Evolutionary conservation across 2,329 filamentous ascomycete genomes (phyloP), one percentile per base, ranked within the genome.

Genomic region (Coniochaeta prunicola): DNA sequence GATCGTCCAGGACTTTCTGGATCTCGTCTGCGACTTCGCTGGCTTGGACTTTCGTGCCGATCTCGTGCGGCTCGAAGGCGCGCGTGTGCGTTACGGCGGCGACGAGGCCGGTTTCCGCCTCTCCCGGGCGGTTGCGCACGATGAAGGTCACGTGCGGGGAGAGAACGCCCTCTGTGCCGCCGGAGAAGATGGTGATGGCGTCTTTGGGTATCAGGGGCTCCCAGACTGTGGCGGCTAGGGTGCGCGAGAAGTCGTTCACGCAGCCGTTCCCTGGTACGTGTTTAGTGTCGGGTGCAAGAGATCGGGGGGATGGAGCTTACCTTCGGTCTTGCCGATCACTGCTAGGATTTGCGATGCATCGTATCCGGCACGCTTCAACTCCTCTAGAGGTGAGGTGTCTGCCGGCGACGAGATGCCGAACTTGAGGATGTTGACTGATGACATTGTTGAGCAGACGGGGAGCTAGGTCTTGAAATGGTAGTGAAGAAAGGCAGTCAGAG

Each of bases 181-280:
- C 69, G 9, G 67, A 69, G 60, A 71, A 71, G 45, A 71, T 66
- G 1, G 68, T 69, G 40, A 71, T 64, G 53, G 68, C 65, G 38
- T 64, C 64, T 12, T 63, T 24, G 2, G 69, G 66, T 6, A 71
- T 67, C 1, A 64, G 63, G 9, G 66, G 66, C 42, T 70, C 68
- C 69, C 68, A 70, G 12, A 70, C 68, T 21, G 64, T 59, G 2
- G 68, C 63, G 48, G 66, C 66, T 9, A 71, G 64, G 7, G 68
- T 70, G 2, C 68, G 65, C 10, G 67, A 70, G 61, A 71, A 71
- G 59, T 71, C 70, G 59, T 72, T 71, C 17, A 70, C 67, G 59
- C 69, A 72, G 50, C 69, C 68, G 59, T 72, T 70, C n/a, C 69
- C 68, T 70, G 26, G 2, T 38, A 13, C 7, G 21, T 10, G 19